Percentiles rank a stretch among this genome's conserved stretches.
phyloP scores from a whole-genome alignment of 2,329 filamentous ascomycete genomes.

The Paecilomyces sp. region DNA sequence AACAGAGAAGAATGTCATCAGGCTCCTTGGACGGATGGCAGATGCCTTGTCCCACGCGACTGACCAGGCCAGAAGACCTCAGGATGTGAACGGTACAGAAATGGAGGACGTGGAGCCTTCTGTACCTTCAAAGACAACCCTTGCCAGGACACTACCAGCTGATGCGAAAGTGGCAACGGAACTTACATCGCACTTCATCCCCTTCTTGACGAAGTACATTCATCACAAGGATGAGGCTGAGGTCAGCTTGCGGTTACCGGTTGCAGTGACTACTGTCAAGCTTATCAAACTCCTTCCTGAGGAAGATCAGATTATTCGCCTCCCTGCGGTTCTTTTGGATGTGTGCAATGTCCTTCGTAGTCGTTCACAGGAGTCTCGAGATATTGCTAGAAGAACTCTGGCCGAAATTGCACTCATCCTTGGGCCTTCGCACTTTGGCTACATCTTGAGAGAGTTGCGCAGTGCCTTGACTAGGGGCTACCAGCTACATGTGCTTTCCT shows the following conservation, averaged over 20 bases:
- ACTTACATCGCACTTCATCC: conserved; percentile 67
- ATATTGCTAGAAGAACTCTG: conserved; percentile 83
- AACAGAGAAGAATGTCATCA: conserved; percentile 76
- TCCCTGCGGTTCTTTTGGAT: conserved; percentile 82
- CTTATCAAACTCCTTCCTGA: conserved; percentile 72
- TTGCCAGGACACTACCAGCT: conserved; percentile 61
- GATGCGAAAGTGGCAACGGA: conserved; percentile 63
- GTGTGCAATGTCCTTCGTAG: conserved; percentile 89
- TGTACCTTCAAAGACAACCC: conserved; percentile 28
- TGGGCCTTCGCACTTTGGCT: conserved; percentile 77
- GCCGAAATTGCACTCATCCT: conserved; percentile 74
- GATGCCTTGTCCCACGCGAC: conserved; percentile 63
- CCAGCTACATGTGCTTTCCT: conserved; percentile 90
- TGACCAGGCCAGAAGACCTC: conserved; percentile 16
- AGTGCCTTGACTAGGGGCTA: conserved; percentile 78
- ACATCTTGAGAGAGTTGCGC: conserved; percentile 85
- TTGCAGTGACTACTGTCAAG: conserved; percentile 83
- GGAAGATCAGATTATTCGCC: conserved; percentile 62
- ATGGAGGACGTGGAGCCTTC: conserved; percentile 22
- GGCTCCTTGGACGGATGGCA: conserved; percentile 71
- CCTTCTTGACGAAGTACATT: conserved; percentile 73
- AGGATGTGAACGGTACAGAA: conserved; percentile 12
- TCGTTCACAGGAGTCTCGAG: conserved; percentile 78
- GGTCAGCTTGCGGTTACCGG: conserved; percentile 84
- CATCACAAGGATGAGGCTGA: conserved; percentile 93